phyloP scores from a whole-genome alignment of 1,139 yeast species.

The Torulaspora globosa region DNA sequence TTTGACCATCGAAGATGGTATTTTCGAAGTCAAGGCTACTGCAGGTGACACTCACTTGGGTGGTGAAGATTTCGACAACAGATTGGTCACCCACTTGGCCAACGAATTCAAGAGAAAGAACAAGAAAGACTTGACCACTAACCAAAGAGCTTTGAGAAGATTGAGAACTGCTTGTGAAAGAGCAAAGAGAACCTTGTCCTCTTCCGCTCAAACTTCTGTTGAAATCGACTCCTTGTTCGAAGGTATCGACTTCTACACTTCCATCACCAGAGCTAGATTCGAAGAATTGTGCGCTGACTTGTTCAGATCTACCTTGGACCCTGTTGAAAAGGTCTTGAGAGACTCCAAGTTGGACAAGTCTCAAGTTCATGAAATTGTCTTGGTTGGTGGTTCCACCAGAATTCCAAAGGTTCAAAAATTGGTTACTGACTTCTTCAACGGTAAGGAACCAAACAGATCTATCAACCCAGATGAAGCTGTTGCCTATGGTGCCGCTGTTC shows the following conservation, averaged over 20 bases:
- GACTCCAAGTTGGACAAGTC: slow-evolving; percentile 77
- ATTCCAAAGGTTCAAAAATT: slow-evolving; percentile 89
- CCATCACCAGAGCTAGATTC: slow-evolving; percentile 86
- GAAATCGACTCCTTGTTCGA: slow-evolving; percentile 92
- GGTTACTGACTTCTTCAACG: slow-evolving; percentile 82
- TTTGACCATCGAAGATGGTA: slow-evolving; percentile 95
- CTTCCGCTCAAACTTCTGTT: slow-evolving; percentile 80
- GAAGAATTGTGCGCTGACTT: slow-evolving; percentile 81
- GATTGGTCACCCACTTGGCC: slow-evolving; percentile 73
- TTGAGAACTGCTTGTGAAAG: slow-evolving; percentile 89
- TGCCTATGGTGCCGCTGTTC: slow-evolving; percentile 97
- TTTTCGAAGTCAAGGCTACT: slow-evolving; percentile 97
- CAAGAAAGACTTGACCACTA: slow-evolving; percentile 66
- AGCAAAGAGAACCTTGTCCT: slow-evolving; percentile 85
- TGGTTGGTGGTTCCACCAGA: slow-evolving; percentile 93
- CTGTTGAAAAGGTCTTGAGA: slow-evolving; percentile 81
- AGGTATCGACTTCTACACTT: slow-evolving; percentile 85
- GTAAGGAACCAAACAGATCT: slow-evolving; percentile 85
- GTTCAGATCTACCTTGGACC: slow-evolving; percentile 81
- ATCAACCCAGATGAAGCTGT: slow-evolving; percentile 96
- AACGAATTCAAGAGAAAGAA: slow-evolving; percentile 83
- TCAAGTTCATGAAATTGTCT: slow-evolving; percentile 77
- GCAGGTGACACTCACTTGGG: slow-evolving; percentile 88
- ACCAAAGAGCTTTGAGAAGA: slow-evolving; percentile 83
- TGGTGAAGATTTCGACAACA: slow-evolving; percentile 80